Base-by-base conservation (phyloP, 306 rosid species). In the Gynostemma pentaphyllum region DNA sequence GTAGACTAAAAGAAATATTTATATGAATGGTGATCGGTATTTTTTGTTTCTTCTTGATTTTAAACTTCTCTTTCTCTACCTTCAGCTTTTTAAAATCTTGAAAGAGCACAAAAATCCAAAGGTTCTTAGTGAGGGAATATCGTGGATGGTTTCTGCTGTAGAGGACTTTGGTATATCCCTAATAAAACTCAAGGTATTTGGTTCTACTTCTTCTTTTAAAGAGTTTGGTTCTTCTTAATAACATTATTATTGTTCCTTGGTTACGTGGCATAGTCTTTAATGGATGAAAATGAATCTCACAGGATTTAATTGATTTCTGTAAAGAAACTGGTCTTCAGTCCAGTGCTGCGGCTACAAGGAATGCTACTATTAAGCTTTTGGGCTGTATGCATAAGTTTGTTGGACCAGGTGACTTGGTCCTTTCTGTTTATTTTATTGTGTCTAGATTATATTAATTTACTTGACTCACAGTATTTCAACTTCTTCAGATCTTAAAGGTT, bases 61-160 rank as follows among this genome's bases (percentile, higher is more conserved):
- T 61, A 61, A 46, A 21, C 66, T 10, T 0, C 28, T 39, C 4
- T 30, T 36, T 65, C 44, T 30, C 13, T 66, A 36, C 7, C 64
- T 18, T 67, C 19, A 94, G 99, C 82, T 85, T 32, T 94, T 84
- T 79, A 94, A 89, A 83, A 94, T 94, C 60, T 78, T 84, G 91
- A 94, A 85, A 88, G 99, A 94, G 81, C 99, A 94, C 68, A 94
- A 94, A 87, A 94, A 94, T 76, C 99, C 99, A 1, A 94, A 86
- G 85, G 99, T 94, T 71, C 94, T 94, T 12, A 94, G 99, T 24
- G 99, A 94, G 80, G 99, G 99, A 50, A 69, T 89, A 70, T 61
- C 77, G 75, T 94, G 99, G 99, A 89, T 94, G 95, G 91, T 89
- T 74, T 84, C 97, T 41, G 99, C 95, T 9, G 85, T 89, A 7